Percentiles rank a stretch among this genome's conserved stretches.
These are phyloP conservation scores for Vigna nakashimae DNA, from an alignment of 306 rosid species.

Conservation along the genomic window DNA sequence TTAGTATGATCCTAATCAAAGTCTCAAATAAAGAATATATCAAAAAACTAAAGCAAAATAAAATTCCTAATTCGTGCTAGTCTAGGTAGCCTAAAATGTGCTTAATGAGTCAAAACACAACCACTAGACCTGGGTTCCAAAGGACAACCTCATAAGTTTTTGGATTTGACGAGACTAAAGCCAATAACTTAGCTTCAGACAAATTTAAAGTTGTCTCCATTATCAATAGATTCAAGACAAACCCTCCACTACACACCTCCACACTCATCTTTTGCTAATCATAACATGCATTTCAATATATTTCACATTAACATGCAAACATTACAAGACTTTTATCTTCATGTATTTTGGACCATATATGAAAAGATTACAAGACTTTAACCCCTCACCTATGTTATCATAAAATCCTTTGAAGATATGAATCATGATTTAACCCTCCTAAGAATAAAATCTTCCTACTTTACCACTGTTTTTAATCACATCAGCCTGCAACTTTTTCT, in stretches of 20 bases:
- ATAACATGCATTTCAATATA: slow-evolving; percentile 28
- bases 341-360: not conserved
- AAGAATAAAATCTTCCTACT: slow-evolving; percentile 8
- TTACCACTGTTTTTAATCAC: not conserved
- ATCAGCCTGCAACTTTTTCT: not conserved
- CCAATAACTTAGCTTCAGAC: slow-evolving; percentile 55
- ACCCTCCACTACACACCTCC: not conserved
- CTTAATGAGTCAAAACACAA: too few species aligned
- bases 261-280: slow-evolving; percentile 30
- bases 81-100: too few species aligned
- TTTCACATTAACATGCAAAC: slow-evolving; percentile 40
- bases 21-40: too few species aligned
- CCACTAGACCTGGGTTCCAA: too few species aligned
- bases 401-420: not conserved
- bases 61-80: too few species aligned
- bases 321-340: not conserved
- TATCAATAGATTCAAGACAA: slow-evolving; percentile 44
- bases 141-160: slow-evolving; percentile 44
- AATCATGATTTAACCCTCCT: slow-evolving; percentile 7
- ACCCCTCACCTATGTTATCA: not conserved
- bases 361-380: not conserved
- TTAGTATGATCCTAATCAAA: too few species aligned
- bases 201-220: slow-evolving; percentile 49
- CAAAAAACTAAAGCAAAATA: too few species aligned
- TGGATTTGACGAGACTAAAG: slow-evolving; percentile 87